Evolutionary conservation across 164 flowering plant species (phyloP).

Genomic region (Magnolia changhungtana): DNA sequence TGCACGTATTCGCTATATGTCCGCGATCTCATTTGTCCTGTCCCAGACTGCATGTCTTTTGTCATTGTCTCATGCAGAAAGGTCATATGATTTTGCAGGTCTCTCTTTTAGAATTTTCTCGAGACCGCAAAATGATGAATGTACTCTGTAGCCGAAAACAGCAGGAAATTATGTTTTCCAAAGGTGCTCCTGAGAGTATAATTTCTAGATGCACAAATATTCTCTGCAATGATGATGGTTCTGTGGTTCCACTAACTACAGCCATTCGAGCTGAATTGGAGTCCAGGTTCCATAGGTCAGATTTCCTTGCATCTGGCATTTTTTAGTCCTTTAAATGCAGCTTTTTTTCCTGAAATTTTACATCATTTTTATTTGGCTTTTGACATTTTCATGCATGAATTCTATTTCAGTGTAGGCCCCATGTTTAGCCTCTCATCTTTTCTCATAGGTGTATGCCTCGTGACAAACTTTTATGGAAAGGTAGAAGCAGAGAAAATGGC

Average conservation of each 20-base stretch:
- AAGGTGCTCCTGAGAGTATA: conserved; percentile 99
- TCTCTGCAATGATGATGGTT: conserved; percentile 87
- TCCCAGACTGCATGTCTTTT: not conserved
- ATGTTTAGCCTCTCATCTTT: not conserved
- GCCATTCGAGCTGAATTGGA: conserved; percentile 62
- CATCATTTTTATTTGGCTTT: not conserved
- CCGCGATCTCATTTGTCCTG: not conserved
- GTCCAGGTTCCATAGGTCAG: conserved; percentile 70
- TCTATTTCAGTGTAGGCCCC: not conserved
- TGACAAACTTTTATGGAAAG: not conserved
- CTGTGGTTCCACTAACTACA: conserved; percentile 61
- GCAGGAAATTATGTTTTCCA: conserved; percentile 66
- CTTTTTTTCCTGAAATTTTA: not conserved
- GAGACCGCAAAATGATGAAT: conserved; percentile 99
- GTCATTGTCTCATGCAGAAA: not conserved
- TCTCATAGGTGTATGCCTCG: not conserved
- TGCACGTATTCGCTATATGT: too few species aligned
- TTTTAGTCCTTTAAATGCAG: not conserved
- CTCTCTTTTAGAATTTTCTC: conserved; percentile 82
- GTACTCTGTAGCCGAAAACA: conserved; percentile 86
- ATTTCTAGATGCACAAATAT: conserved; percentile 75
- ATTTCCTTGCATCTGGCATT: not conserved
- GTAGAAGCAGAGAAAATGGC: too few species aligned
- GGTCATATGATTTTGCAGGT: conserved; percentile 40
- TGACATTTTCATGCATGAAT: not conserved